Conservation (phyloP, 257 asterid species). For the Solanum pinnatisectum region DNA sequence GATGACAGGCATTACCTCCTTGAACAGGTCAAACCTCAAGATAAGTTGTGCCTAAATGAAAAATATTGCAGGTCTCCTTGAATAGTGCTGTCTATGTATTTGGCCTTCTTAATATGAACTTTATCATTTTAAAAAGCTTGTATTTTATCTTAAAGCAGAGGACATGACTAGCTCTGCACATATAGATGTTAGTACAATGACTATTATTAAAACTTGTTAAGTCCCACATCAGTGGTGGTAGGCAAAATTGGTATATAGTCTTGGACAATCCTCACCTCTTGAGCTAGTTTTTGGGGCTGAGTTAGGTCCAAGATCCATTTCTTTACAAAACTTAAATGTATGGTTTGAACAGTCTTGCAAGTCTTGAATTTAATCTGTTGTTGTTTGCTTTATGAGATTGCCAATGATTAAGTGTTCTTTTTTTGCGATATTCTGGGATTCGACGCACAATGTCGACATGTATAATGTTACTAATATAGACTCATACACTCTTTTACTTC, state of each 20-base stretch:
- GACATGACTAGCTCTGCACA: not conserved
- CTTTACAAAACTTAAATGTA: not conserved
- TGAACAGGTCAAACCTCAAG: not conserved
- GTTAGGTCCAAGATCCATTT: not conserved
- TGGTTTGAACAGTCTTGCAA: not conserved
- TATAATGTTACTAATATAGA: not conserved
- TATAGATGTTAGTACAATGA: not conserved
- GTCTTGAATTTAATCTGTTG: not conserved
- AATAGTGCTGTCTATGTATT: not conserved
- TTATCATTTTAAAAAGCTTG: not conserved
- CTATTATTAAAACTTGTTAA: not conserved
- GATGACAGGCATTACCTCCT: not conserved
- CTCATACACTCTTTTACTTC: not conserved
- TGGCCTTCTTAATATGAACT: not conserved
- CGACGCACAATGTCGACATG: not conserved
- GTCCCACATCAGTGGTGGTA: not conserved
- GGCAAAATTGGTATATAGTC: not conserved
- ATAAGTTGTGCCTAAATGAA: not conserved
- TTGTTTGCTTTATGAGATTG: not conserved
- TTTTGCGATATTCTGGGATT: not conserved
- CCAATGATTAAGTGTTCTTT: not conserved
- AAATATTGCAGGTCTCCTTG: not conserved
- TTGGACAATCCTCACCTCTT: not conserved
- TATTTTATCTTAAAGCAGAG: not conserved
- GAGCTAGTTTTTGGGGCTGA: not conserved